These are phyloP conservation scores for Epichloe hybrida DNA, from an alignment of 2,329 filamentous ascomycete genomes.

Conservation along the genomic window DNA sequence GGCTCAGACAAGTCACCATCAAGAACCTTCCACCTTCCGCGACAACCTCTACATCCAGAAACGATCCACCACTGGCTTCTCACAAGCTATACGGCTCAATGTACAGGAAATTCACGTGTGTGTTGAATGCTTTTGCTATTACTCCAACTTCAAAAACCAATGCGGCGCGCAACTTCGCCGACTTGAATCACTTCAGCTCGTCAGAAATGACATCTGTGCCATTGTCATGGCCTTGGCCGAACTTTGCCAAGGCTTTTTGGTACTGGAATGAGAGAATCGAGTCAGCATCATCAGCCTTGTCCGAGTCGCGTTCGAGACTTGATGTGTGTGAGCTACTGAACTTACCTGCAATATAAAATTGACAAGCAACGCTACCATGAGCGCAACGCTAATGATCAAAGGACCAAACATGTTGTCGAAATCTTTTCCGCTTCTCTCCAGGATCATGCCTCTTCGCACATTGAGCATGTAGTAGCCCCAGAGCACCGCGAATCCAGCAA, in stretches of 20 bases:
- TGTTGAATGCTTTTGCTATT: not conserved
- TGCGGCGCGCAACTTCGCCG: not conserved
- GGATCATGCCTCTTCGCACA: slow-evolving; percentile 63
- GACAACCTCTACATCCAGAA: not conserved
- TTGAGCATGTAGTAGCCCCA: slow-evolving; percentile 86
- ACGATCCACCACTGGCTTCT: not conserved
- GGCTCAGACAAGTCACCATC: too few species aligned
- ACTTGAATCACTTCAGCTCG: slow-evolving; percentile 17
- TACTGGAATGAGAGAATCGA: slow-evolving; percentile 12
- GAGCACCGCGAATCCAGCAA: slow-evolving; percentile 67
- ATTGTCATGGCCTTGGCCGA: slow-evolving; percentile 10
- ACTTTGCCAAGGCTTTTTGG: slow-evolving; percentile 18
- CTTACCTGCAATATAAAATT: slow-evolving; percentile 82
- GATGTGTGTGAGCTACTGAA: slow-evolving; percentile 1
- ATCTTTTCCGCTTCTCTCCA: slow-evolving; percentile 75
- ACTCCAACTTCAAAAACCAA: not conserved
- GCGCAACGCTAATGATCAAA: slow-evolving; percentile 63
- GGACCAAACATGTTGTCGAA: slow-evolving; percentile 86
- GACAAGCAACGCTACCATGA: slow-evolving; percentile 65
- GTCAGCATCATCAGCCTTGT: not conserved
- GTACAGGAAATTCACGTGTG: not conserved
- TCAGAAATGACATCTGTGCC: slow-evolving; percentile 10
- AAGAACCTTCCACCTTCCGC: too few species aligned
- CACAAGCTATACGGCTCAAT: not conserved
- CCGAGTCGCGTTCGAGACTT: too few species aligned